phyloP scores from a whole-genome alignment of 179 eudicot species.

The Vitellaria paradoxa region DNA sequence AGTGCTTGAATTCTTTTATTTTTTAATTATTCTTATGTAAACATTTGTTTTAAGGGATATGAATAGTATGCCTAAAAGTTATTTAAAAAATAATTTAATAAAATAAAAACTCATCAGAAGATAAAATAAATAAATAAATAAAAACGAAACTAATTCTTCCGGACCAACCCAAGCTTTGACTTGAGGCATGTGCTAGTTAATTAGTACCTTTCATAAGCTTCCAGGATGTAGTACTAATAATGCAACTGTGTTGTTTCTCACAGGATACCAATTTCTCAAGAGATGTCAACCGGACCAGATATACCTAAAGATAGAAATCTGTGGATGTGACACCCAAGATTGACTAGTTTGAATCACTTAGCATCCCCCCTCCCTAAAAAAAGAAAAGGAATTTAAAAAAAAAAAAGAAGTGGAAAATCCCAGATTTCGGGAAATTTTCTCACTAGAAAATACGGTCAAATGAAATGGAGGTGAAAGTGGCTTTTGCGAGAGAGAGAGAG shows the following conservation, averaged over 20 bases:
- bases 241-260: neutral
- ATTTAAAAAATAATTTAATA: too few relatives aligned
- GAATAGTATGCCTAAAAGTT: too few relatives aligned
- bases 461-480: neutral
- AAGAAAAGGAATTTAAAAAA: neutral
- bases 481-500: neutral
- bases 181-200: too few relatives aligned
- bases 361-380: neutral
- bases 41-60: too few relatives aligned
- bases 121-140: too few relatives aligned
- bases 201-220: neutral
- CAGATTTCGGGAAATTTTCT: constrained; percentile 19
- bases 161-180: too few relatives aligned
- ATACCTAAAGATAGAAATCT: constrained; percentile 34
- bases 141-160: too few relatives aligned
- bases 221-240: neutral
- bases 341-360: constrained; percentile 11
- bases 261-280: constrained; percentile 32
- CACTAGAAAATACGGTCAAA: neutral
- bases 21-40: too few relatives aligned
- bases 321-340: constrained; percentile 28
- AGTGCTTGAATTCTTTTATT: too few relatives aligned
- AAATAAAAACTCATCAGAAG: too few relatives aligned
- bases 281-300: constrained; percentile 27
- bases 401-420: constrained; percentile 11